A percentile compares a stretch with the other conserved stretches of the same genome.
phyloP scores from a whole-genome alignment of 257 asterid genomes.

The Verbena officinalis region DNA sequence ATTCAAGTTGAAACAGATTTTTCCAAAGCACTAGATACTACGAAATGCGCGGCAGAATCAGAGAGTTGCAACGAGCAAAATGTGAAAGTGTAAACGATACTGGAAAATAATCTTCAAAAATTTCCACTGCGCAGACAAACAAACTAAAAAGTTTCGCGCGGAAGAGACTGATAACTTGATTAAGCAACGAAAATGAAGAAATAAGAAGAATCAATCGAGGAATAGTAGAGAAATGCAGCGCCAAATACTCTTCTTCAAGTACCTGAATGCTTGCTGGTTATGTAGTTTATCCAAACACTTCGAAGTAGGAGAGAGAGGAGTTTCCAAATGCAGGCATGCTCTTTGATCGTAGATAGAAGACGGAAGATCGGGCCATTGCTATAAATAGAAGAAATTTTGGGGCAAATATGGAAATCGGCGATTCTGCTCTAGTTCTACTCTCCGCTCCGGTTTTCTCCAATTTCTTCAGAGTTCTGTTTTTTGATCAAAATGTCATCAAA shows the following conservation, averaged over 20 bases:
- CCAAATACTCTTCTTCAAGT: conserved; percentile 6
- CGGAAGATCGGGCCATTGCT: not conserved
- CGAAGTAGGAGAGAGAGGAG: conserved; percentile 10
- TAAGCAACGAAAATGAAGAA: not conserved
- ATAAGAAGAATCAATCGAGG: not conserved
- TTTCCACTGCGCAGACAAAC: not conserved
- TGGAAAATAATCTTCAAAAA: not conserved
- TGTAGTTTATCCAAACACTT: not conserved
- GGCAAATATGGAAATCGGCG: not conserved
- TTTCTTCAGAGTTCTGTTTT: no score
- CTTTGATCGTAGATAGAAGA: not conserved
- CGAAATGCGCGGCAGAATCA: not conserved
- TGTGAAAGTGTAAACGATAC: conserved; percentile 21
- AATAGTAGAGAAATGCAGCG: not conserved
- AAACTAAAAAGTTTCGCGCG: not conserved
- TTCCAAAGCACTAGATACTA: not conserved
- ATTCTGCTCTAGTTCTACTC: not conserved
- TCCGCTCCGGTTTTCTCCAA: conserved; percentile 11
- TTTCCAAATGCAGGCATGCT: not conserved
- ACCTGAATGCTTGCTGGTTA: conserved; percentile 7
- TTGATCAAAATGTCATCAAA: not conserved
- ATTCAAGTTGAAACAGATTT: conserved; percentile 10
- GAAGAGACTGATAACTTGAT: no score
- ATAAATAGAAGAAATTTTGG: conserved; percentile 15
- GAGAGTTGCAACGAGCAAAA: not conserved